These are phyloP conservation scores for Erucastrum elatum DNA, from an alignment of 345 rosid genomes.

Conservation along the genomic window DNA sequence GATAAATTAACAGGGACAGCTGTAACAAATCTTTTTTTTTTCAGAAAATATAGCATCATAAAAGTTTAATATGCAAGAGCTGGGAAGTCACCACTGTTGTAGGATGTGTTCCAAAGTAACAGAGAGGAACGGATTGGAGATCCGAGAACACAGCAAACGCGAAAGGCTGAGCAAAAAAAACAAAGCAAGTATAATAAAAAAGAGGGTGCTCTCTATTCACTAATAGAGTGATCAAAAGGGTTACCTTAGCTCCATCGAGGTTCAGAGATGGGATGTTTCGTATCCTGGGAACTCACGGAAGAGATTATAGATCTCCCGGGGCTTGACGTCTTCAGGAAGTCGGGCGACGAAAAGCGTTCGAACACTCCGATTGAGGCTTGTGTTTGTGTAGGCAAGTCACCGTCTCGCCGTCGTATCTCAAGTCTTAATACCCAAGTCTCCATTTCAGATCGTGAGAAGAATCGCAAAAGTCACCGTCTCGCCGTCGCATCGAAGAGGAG, in stretches of 20 bases:
- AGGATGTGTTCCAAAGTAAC: too few species aligned
- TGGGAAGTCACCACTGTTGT: too few species aligned
- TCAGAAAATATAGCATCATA: too few species aligned
- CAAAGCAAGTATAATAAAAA: too few species aligned
- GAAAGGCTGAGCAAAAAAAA: conserved; percentile 53
- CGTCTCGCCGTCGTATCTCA: too few species aligned
- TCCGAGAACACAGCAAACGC: conserved; percentile 82
- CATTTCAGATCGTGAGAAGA: too few species aligned
- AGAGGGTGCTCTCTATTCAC: not conserved
- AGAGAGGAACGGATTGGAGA: conserved; percentile 20
- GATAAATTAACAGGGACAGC: too few species aligned
- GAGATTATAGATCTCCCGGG: conserved; percentile 83
- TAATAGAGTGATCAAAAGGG: not conserved
- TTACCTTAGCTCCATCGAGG: conserved; percentile 45
- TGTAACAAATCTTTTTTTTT: too few species aligned
- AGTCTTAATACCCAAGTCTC: too few species aligned
- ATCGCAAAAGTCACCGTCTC: too few species aligned
- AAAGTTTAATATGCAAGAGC: too few species aligned
- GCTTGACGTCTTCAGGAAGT: conserved; percentile 82
- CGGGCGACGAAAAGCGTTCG: conserved; percentile 92
- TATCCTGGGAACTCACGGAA: conserved; percentile 90
- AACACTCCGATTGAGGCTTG: conserved; percentile 40
- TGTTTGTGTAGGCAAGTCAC: not conserved
- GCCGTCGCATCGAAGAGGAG: too few species aligned
- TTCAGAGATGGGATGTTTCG: conserved; percentile 80